Evolutionary conservation across 352 stramenopile genomes (phyloP).

Genomic region (Phytopythium chamaehyphon): DNA sequence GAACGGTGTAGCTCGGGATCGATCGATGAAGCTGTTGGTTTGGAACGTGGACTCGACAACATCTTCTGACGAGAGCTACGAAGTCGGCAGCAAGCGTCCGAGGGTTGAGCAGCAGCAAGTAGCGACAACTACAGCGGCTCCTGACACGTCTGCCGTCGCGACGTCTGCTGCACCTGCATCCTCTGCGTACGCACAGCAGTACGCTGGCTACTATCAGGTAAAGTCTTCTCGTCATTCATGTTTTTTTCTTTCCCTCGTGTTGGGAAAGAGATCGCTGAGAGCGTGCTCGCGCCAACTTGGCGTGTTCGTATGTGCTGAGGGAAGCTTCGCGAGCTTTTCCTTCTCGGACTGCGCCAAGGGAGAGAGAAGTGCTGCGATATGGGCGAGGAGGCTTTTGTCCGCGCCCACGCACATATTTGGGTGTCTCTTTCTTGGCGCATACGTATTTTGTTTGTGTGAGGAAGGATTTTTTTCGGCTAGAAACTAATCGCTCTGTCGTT

Average conservation of each 20-base stretch:
- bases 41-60: conserved; percentile 27
- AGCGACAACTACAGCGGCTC: conserved; percentile 11
- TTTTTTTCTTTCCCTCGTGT: conserved; percentile 11
- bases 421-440: conserved; percentile 3
- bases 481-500: conserved; percentile 15
- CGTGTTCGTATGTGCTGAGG: conserved; percentile 8
- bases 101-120: conserved; percentile 29
- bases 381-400: background rate
- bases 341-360: conserved; percentile 1
- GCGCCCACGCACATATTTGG: background rate
- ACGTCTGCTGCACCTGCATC: conserved; percentile 24
- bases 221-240: conserved; percentile 11
- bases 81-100: conserved; percentile 48
- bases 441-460: conserved; percentile 9
- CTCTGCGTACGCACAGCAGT: conserved; percentile 35
- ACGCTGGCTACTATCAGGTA: conserved; percentile 85
- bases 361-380: background rate
- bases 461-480: background rate
- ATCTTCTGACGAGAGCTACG: conserved; percentile 26
- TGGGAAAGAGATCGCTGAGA: background rate
- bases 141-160: conserved; percentile 11
- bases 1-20: conserved; percentile 49
- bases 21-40: conserved; percentile 46
- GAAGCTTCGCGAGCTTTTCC: conserved; percentile 4
- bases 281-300: conserved; percentile 9